Evolutionary conservation across 306 rosid genomes (phyloP).

Genomic region (Erythrophleum fordii): DNA sequence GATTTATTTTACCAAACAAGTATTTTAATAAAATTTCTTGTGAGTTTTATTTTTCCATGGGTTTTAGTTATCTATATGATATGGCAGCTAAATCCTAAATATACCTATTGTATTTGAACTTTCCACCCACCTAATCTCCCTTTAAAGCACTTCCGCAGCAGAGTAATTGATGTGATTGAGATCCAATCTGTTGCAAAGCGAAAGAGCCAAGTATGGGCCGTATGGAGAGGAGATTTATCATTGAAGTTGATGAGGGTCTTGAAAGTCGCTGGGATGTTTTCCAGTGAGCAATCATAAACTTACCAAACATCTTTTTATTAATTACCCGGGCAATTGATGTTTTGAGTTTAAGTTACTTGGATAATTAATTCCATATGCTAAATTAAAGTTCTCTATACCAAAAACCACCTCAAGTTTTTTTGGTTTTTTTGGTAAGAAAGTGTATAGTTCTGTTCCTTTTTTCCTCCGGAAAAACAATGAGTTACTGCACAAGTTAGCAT

Average conservation of each 20-base stretch:
- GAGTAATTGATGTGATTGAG: not conserved
- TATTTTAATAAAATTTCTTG: not conserved
- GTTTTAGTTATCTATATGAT: not conserved
- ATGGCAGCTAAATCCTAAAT: not conserved
- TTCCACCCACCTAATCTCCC: not conserved
- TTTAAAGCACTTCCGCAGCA: not conserved
- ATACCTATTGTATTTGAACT: not conserved
- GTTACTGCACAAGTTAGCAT: not conserved
- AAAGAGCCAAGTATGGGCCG: not conserved
- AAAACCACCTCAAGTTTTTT: not conserved
- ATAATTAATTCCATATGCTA: not conserved
- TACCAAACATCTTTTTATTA: not conserved
- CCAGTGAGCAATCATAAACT: not conserved
- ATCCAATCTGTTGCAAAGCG: not conserved
- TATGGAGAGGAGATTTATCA: not conserved
- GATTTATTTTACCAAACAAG: too few species aligned
- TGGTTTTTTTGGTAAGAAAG: constrained; percentile 18
- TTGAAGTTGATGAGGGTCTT: too few species aligned
- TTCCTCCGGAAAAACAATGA: not conserved
- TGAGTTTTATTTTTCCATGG: not conserved
- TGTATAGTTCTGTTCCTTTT: constrained; percentile 15
- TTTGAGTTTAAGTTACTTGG: not conserved
- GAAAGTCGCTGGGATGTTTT: too few species aligned
- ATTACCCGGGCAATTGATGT: not conserved
- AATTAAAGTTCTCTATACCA: not conserved